Base-by-base conservation (phyloP, 2,329 filamentous ascomycete species). In the Cordyceps cicadae region DNA sequence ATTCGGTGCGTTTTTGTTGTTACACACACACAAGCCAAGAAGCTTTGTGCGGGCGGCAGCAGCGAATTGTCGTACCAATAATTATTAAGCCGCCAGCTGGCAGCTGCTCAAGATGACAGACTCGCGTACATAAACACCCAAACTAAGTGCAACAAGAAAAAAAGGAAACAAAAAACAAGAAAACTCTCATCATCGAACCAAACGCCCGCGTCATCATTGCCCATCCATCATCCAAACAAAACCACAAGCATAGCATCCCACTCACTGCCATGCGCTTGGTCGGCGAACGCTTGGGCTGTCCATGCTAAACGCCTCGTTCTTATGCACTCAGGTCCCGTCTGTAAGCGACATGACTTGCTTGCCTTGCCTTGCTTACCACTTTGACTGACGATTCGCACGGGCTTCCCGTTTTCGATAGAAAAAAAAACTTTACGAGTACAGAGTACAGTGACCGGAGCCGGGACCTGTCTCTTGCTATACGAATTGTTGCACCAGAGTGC, bases 361-460 rank as follows among this genome's bases (percentile, higher is more conserved):
- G 21, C 34, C 26, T 21, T 46, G 39, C 19, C 17, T 29, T n/a
- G 46, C 32, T 21, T 21, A 26, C 45, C 21, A 43, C 43, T 39
- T 34, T 34, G 26, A 34, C 54, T 49, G 54, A 56, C 54, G 49
- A 49, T 34, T 19, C 54, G 54, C 54, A 57, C 54, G 45, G 54
- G 45, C 54, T 57, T 48, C 29, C 17, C 12, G 21, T n/a, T 57
- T 29, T 39, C 45, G 21, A 37, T 29, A 41, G 34, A 11, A 37
- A 37, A 11, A 9, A 3, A n/a, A n/a, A n/a, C n/a, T n/a, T 48
- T 34, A 39, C 45, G 45, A 24, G 24, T 24, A 24, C 24, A 4
- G 24, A 4, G 24, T 4, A 24, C 24, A 24, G 24, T 24, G 24
- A 24, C 24, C 24, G 3, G 24, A n/a, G 24, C 24, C 24, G 24